Conservation (phyloP, 345 rosid species). For the Hirschfeldia incana region DNA sequence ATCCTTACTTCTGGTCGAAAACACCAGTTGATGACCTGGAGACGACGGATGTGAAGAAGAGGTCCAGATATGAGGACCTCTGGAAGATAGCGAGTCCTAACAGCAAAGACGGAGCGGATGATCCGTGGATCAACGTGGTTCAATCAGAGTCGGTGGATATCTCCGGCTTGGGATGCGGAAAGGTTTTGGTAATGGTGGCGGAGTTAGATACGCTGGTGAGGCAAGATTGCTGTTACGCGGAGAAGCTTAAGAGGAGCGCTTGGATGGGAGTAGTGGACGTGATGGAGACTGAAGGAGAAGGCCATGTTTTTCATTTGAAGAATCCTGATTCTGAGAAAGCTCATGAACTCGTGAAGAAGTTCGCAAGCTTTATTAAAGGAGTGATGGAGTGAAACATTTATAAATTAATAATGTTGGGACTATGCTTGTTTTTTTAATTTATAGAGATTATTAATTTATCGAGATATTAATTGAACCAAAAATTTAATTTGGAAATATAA, state of each 20-base stretch:
- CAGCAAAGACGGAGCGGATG: conserved; percentile 46
- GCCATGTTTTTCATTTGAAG: background rate
- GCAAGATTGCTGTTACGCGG: background rate
- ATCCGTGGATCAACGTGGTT: conserved; percentile 54
- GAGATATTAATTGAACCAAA: no score
- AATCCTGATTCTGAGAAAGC: background rate
- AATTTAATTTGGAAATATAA: no score
- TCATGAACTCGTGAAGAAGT: background rate
- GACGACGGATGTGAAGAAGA: conserved; percentile 29
- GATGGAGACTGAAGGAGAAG: background rate
- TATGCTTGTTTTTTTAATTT: no score
- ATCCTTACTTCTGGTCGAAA: conserved; percentile 53
- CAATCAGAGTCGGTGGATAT: conserved; percentile 41
- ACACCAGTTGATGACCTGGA: conserved; percentile 37
- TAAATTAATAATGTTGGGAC: no score
- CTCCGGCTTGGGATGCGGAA: conserved; percentile 38
- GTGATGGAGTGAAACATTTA: no score
- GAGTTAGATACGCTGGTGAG: conserved; percentile 42
- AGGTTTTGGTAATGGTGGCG: conserved; percentile 49
- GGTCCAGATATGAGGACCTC: conserved; percentile 40
- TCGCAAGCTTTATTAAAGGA: background rate
- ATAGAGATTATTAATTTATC: no score
- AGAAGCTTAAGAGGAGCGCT: background rate
- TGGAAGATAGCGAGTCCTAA: conserved; percentile 44
- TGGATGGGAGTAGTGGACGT: background rate